A percentile compares a stretch with the other conserved stretches of the same genome.
Evolutionary conservation across 306 rosid genomes (phyloP).

Genomic region (Geum urbanum): DNA sequence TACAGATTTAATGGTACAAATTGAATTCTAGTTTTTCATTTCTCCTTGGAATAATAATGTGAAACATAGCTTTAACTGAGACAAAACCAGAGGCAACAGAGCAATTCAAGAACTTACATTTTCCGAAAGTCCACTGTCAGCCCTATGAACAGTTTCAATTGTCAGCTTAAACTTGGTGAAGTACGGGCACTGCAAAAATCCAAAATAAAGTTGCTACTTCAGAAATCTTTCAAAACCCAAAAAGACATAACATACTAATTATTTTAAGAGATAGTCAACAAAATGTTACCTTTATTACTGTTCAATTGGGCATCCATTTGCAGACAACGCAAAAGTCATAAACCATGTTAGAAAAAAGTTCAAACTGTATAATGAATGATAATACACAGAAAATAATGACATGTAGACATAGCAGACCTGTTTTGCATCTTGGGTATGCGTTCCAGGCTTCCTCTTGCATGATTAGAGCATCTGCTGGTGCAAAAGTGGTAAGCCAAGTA

Average conservation of each 20-base stretch:
- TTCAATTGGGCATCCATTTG: constrained; percentile 14
- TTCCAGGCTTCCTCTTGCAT: constrained; percentile 54
- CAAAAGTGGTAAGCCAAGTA: constrained; percentile 42
- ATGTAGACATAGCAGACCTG: constrained; percentile 32
- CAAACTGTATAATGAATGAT: background rate
- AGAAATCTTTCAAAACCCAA: background rate
- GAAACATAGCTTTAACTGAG: background rate
- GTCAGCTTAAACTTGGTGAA: constrained; percentile 40
- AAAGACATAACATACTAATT: constrained; percentile 5
- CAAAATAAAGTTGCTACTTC: constrained; percentile 9
- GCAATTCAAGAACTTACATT: constrained; percentile 28
- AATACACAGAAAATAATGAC: background rate
- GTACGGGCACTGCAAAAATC: constrained; percentile 42
- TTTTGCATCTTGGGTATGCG: constrained; percentile 48
- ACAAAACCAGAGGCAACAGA: background rate
- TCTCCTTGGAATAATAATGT: background rate
- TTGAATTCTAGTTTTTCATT: background rate
- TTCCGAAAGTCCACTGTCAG: constrained; percentile 42
- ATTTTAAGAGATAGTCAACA: constrained; percentile 4
- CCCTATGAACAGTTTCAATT: constrained; percentile 35
- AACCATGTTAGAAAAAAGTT: constrained; percentile 13
- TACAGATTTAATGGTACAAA: background rate
- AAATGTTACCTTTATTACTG: constrained; percentile 37
- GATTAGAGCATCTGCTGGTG: constrained; percentile 44
- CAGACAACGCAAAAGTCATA: constrained; percentile 9